Evolutionary conservation across 805 yeast genomes (phyloP), one percentile per base, ranked within the genome.

Genomic region (Blastobotrys americana): DNA sequence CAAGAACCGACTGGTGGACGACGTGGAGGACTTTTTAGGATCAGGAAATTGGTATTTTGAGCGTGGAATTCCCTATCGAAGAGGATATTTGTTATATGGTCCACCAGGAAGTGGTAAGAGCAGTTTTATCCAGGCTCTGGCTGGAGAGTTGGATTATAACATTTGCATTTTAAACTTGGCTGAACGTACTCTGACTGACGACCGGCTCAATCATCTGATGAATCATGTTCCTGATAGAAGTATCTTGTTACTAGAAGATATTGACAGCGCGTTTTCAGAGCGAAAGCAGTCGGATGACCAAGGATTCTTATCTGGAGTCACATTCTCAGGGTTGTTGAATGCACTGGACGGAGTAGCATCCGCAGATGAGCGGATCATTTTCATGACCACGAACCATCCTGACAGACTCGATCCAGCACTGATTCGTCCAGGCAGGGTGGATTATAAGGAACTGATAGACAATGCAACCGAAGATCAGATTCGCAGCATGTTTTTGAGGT

Each of bases 101-200:
- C 98, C 98, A 0, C 98, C 98, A 1, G 98, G 98, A 1, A 80
- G 90, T 53, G 98, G 98, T 46, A 93, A 93, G 60, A 88, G 97
- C 2, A 84, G 95, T 57, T 87, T 87, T 53, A 90, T 93, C 44
- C 97, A 90, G 63, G 97, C 98, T 0, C 68, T 93, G 42, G 98
- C 98, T 0, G 98, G 97, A 33, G 95, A 88, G 51, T 70, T 93
- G 56, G 97, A 93, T 64, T 93, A 93, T 64, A 89, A 89, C 63
- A 93, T 93, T 55, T 94, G 97, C 63, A 84, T 93, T 33, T 69
- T 93, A 64, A 93, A 93, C 56, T 71, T 93, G 41, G 80, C 96
- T 19, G 98, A 93, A 61, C 80, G 82, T 43, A 88, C 90, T 57
- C 69, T 93, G 49, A 93, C 97, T 1, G 98, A 93, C 61, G 98